phyloP scores from a whole-genome alignment of 75 land plant genomes.

The Isoetes taiwanensis region DNA sequence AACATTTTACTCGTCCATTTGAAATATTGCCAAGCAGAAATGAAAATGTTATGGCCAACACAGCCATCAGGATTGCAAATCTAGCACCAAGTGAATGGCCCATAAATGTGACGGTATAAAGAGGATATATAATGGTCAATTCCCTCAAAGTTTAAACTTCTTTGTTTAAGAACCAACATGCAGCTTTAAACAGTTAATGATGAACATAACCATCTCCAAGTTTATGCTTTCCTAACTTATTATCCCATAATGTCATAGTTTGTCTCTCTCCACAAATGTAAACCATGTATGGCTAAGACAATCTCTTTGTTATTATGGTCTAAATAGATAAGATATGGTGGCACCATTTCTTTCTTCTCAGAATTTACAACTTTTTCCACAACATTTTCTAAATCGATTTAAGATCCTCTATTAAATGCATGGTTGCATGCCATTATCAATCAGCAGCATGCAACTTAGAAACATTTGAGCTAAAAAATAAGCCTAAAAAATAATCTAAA shows the following conservation, averaged over 20 bases:
- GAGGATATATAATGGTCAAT: neutral
- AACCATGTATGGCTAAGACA: neutral
- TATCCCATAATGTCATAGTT: neutral
- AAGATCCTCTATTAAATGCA: too few relatives aligned
- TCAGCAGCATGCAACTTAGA: too few relatives aligned
- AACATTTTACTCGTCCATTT: neutral
- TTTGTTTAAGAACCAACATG: neutral
- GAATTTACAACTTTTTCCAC: neutral
- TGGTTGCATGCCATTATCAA: too few relatives aligned
- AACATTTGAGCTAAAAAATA: too few relatives aligned
- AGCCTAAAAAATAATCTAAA: too few relatives aligned
- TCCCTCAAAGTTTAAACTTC: neutral
- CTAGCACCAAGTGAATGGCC: neutral
- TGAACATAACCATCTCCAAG: neutral
- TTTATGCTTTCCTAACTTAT: neutral
- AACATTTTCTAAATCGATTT: too few relatives aligned
- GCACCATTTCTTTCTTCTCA: constrained; percentile 3
- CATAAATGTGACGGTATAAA: neutral
- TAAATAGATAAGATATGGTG: neutral
- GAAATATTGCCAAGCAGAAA: neutral
- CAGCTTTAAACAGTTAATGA: neutral
- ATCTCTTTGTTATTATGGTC: constrained; percentile 1
- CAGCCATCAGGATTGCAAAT: neutral
- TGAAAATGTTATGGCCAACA: neutral
- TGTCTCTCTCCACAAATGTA: neutral